Base-by-base conservation (phyloP, 75 land plant species). In the Azolla pinnata region DNA sequence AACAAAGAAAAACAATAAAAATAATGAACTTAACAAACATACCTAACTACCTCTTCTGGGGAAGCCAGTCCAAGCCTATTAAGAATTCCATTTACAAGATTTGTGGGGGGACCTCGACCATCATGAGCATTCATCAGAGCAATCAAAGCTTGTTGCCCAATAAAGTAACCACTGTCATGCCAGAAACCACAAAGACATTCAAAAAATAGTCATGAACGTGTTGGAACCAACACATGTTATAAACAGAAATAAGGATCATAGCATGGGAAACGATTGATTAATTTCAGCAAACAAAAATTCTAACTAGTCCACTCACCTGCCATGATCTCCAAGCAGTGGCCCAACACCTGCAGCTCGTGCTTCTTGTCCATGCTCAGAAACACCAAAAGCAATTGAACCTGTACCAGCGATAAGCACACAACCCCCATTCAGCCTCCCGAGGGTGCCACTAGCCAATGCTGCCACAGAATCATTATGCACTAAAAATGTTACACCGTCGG, bases 131-230 rank as follows among this genome's bases (percentile, higher is more conserved):
- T 74, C 54, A 87, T 51, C 0, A 91, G 73, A 38, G 88, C 93
- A 38, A 89, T 81, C 48, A 91, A 69, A 63, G 89, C 97, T 63
- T 80, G 93, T 52, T 96, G 84, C 42, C 89, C 81, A 40, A 91
- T 91, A 48, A 82, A 89, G 74, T 82, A 88, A 21, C 97, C 97
- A 84, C 97, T 91, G n/a, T n/a, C n/a, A n/a, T n/a, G 78, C 64
- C 59, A 34, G 51, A 57, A 33, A n/a, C 46, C 20, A 42, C 62
- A 60, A 24, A 20, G 20, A 59, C 3, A 28, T 19, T 3, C 19
- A 2, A 27, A 33, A 35, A 29, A 2, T 29, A 57, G 16, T 14
- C 1, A 3, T 33, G 24, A 35, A 26, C 5, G 29, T 52, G 54
- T 12, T 35, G 40, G 40, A 35, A 12, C 5, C 40, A 35, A 5